A percentile compares a stretch with the other conserved stretches of the same genome.
These are phyloP conservation scores for Rutidosis leptorrhynchoides DNA, from an alignment of 129 eudicot genomes.

Conservation along the genomic window DNA sequence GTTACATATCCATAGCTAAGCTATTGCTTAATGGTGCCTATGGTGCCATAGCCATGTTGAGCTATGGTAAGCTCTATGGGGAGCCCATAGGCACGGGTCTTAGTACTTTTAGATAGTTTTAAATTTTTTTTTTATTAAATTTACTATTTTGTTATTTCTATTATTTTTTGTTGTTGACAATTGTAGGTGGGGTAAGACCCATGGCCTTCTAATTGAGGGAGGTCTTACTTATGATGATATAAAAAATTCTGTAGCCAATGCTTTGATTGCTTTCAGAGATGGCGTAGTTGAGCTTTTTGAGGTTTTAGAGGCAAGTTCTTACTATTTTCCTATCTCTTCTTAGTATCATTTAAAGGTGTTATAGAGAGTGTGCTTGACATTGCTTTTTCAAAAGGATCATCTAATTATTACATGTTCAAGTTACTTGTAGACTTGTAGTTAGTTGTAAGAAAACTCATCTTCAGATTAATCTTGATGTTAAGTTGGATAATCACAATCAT, in stretches of 20 bases:
- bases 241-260: constrained; percentile 60
- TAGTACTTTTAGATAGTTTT: too few relatives aligned
- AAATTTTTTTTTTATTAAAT: too few relatives aligned
- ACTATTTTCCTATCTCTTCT: background rate
- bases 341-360: background rate
- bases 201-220: constrained; percentile 84
- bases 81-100: too few relatives aligned
- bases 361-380: background rate
- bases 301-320: constrained; percentile 59
- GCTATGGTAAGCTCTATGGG: too few relatives aligned
- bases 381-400: background rate
- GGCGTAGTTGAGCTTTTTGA: constrained; percentile 83
- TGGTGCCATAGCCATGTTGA: too few relatives aligned
- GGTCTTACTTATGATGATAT: constrained; percentile 77
- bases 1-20: too few relatives aligned
- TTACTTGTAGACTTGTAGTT: background rate
- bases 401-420: constrained; percentile 1
- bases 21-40: too few relatives aligned
- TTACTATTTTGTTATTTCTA: too few relatives aligned
- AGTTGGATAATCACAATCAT: background rate
- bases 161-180: background rate
- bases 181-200: constrained; percentile 85
- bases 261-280: constrained; percentile 70
- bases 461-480: background rate
- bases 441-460: background rate